Evolutionary conservation across 371 early-diverging fungal genomes (phyloP).

Genomic region (Syncephalastrum monosporum): DNA sequence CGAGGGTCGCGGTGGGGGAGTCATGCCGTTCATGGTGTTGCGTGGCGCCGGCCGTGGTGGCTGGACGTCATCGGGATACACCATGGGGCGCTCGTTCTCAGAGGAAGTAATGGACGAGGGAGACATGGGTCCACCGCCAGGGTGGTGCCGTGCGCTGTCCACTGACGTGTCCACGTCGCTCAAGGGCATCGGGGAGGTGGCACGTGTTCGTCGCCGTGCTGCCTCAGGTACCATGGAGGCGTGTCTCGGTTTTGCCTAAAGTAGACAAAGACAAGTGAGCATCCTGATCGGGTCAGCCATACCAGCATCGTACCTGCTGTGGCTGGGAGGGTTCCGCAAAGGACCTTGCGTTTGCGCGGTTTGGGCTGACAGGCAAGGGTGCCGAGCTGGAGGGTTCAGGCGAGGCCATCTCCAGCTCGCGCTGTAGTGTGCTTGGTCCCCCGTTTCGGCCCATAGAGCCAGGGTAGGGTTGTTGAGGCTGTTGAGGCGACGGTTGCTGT

Average conservation of each 20-base stretch:
- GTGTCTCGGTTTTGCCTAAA: slow-evolving; percentile 38
- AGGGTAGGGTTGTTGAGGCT: slow-evolving; percentile 4
- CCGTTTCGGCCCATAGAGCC: too few relatives aligned
- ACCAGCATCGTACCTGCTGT: too few relatives aligned
- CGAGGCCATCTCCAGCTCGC: neutral
- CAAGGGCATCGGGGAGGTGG: slow-evolving; percentile 37
- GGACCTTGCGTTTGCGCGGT: neutral
- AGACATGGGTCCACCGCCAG: slow-evolving; percentile 9
- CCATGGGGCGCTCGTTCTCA: slow-evolving; percentile 14
- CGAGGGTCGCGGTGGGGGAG: slow-evolving; percentile 49
- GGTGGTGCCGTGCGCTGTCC: slow-evolving; percentile 21
- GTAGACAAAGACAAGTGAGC: too few relatives aligned
- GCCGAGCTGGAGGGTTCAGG: slow-evolving; percentile 9
- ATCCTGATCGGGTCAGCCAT: too few relatives aligned
- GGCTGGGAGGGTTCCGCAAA: too few relatives aligned
- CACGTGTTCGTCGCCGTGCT: slow-evolving; percentile 43
- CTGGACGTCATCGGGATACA: slow-evolving; percentile 10
- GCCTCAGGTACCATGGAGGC: slow-evolving; percentile 49
- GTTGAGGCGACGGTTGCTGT: slow-evolving; percentile 1
- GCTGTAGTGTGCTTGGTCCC: too few relatives aligned
- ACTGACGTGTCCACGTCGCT: slow-evolving; percentile 25
- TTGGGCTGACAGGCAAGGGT: slow-evolving; percentile 1
- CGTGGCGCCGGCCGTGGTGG: slow-evolving; percentile 13
- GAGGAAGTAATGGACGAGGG: slow-evolving; percentile 20
- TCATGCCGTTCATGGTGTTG: slow-evolving; percentile 16